Evolutionary conservation across 2,329 filamentous ascomycete genomes (phyloP), one percentile per base, ranked within the genome.

Genomic region (Aspergillus hortae): DNA sequence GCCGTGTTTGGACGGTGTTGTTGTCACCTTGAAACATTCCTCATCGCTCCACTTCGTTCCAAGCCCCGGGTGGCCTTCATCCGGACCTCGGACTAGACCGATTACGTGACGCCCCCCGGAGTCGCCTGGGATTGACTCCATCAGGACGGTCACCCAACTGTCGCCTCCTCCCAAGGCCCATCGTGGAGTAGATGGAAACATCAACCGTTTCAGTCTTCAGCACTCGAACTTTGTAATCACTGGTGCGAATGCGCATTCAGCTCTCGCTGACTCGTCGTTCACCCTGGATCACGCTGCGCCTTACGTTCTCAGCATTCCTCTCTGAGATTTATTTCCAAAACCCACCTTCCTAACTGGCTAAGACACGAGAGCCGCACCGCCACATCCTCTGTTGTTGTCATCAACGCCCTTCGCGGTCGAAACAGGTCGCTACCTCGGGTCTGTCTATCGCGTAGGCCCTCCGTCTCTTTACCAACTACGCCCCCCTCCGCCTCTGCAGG

Each of bases 1-100:
- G 57, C 46, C 53, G 55, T 57, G 53, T 59, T 55, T 55, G 51
- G 62, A 61, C 55, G 59, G 51, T 46, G n/a, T 54, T 56, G 60
- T 61, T 56, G 51, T 51, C 56, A 55, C 42, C 51, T 54, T 66
- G 64, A 67, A 67, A 67, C 65, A 67, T 66, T 66, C 64, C 59
- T 55, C 51, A 51, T 51, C 41, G 33, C 47, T 48, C 41, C 36
- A 50, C 53, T 56, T 58, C 54, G 50, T 53, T 53, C 48, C 41
- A 53, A 44, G 53, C 51, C 47, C 27, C 27, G 6, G 27, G 6
- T 30, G 27, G 27, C 27, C 27, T 10, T 30, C 27, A 30, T 52
- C 48, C 30, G 42, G 45, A 46, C 35, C 41, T 33, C 23, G 44
- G 38, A 44, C 46, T 48, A 47, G 36, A 27, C 36, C 48, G 43